Conservation (phyloP, 805 yeast genomes). For the Lipomyces oligophaga region DNA sequence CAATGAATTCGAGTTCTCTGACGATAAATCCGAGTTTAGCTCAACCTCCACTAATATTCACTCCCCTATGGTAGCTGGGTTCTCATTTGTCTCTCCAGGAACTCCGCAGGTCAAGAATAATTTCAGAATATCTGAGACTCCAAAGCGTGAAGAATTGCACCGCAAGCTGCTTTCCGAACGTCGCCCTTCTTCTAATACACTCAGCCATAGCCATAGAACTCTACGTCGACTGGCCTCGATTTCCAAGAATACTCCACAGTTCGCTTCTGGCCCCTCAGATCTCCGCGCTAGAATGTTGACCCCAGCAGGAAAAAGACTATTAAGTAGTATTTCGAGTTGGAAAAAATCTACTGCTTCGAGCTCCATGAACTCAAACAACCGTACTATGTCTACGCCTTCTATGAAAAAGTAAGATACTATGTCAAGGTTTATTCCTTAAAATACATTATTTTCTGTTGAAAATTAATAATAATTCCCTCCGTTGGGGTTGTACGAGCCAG, state of each 20-base stretch:
- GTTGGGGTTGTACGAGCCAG: no score
- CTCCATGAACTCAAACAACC: no score
- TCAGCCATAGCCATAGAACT: neutral
- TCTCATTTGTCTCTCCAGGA: constrained; percentile 12
- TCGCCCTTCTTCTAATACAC: no score
- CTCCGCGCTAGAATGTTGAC: constrained; percentile 12
- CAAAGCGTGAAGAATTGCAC: constrained; percentile 24
- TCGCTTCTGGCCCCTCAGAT: constrained; percentile 8
- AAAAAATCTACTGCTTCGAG: neutral
- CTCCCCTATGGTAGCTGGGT: constrained; percentile 18
- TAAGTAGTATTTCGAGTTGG: constrained; percentile 13
- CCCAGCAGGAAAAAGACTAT: constrained; percentile 20
- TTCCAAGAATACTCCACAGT: constrained; percentile 6
- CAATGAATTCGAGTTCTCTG: neutral
- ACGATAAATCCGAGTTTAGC: neutral
- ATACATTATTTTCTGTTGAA: no score
- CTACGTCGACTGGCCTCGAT: neutral
- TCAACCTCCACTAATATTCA: neutral
- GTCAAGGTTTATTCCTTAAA: no score
- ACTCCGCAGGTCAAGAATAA: constrained; percentile 5
- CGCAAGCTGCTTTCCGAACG: constrained; percentile 10
- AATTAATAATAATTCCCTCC: no score
- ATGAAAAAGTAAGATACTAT: no score
- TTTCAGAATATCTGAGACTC: constrained; percentile 19
- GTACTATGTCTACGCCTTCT: no score